Evolutionary conservation across 371 early-diverging fungal species (phyloP), one percentile per base, ranked within the genome.

Genomic region (Mucor plumbeus): DNA sequence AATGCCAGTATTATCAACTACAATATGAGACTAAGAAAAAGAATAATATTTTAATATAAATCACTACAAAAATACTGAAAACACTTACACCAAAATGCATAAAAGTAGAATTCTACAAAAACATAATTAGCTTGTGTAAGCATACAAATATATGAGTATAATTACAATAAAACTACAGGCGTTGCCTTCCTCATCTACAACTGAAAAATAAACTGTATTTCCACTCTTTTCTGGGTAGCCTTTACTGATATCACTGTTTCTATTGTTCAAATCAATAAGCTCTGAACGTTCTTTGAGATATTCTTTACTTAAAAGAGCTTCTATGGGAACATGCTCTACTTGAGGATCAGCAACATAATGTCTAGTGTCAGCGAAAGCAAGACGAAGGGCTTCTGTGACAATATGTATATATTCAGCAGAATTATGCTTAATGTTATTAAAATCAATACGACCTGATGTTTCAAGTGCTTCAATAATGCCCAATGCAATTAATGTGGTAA

Each of bases 161-260:
- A 72, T 74, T 82, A 84, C 89, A 69, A 93, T 91, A 70, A 93
- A 93, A 71, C 90, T 89, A 77, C 94, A 94, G 5, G 93, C 94
- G 68, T 94, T 94, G 59, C 94, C 95, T 64, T 91, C 85, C 50
- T 74, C 77, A 74, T 95, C 95, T 0, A 91, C 90, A 1, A 91
- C 90, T 3, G 89, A 84, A 61, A 94, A 89, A 73, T 92, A 91
- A 3, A 93, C 93, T 1, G 95, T 93, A 69, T 92, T 90, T 14
- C 87, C 80, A 0, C 72, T 76, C 26, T 81, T 71, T 2, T 83
- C 80, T n/a, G 94, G 94, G 34, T 81, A 80, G 1, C 93, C 94
- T 17, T 77, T 81, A 38, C 74, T 54, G 26, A 88, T 64, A 41
- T 79, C 74, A 19, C 73, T 66, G 21, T 85, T 81, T 33, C 90